Evolutionary conservation across 2,329 filamentous ascomycete genomes (phyloP).

Genomic region (Kalaharituber pfeilii): DNA sequence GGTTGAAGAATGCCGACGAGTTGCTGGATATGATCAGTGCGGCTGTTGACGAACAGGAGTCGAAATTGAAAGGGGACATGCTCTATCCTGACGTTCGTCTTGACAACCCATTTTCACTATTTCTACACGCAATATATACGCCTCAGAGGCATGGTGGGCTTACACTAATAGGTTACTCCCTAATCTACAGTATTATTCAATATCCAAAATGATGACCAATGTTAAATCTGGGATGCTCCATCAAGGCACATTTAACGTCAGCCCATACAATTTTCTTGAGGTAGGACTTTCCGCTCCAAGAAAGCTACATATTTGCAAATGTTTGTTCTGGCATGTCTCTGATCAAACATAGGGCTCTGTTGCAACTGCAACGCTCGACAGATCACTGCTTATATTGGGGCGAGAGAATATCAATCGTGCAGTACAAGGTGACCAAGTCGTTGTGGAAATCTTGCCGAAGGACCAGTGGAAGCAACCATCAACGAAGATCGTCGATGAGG

Average conservation of each 20-base stretch:
- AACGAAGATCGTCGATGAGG: conserved; percentile 89
- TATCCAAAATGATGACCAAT: conserved; percentile 88
- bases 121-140: not conserved
- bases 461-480: conserved; percentile 96
- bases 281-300: too few species aligned
- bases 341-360: conserved; percentile 45
- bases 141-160: too few species aligned
- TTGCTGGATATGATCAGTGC: conserved; percentile 88
- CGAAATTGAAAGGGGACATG: conserved; percentile 33
- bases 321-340: not conserved
- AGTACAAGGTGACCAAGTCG: conserved; percentile 79
- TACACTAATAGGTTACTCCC: too few species aligned
- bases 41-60: conserved; percentile 46
- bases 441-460: conserved; percentile 79
- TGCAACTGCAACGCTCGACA: conserved; percentile 76
- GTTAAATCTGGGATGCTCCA: conserved; percentile 77
- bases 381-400: conserved; percentile 70
- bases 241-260: conserved; percentile 90
- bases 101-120: conserved; percentile 1
- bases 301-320: not conserved
- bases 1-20: conserved; percentile 65
- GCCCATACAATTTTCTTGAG: conserved; percentile 94
- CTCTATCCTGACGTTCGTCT: conserved; percentile 54
- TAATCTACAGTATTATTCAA: conserved; percentile 44
- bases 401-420: conserved; percentile 92